Percentiles rank a stretch among this genome's conserved stretches.
Evolutionary conservation across 495 filamentous ascomycete genomes (phyloP).

Genomic region (Penicillium cosmopolitanum): DNA sequence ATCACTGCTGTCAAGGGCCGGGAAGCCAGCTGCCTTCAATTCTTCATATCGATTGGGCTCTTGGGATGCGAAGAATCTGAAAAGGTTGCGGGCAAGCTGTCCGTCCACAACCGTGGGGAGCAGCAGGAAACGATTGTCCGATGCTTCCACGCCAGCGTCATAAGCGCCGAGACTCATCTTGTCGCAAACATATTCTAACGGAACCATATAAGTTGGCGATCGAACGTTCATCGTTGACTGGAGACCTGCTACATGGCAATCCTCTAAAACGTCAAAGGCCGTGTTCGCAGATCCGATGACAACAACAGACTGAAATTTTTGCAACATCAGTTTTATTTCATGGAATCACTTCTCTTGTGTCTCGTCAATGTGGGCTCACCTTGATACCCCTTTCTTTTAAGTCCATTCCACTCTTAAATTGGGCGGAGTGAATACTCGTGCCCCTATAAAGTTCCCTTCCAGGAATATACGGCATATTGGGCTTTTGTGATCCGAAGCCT

Average conservation of each 20-base stretch:
- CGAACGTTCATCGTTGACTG: slow-evolving; percentile 45
- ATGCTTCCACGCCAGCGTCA: slow-evolving; percentile 22
- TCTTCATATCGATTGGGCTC: slow-evolving; percentile 24
- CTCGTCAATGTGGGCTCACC: slow-evolving; percentile 6
- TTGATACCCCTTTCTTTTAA: slow-evolving; percentile 21
- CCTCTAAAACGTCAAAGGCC: slow-evolving; percentile 49
- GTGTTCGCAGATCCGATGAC: slow-evolving; percentile 53
- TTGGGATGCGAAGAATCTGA: slow-evolving; percentile 17
- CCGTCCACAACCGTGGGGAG: slow-evolving; percentile 20
- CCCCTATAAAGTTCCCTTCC: slow-evolving; percentile 36
- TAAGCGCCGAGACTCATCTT: slow-evolving; percentile 25
- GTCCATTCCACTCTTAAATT: slow-evolving; percentile 30
- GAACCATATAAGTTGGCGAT: slow-evolving; percentile 39
- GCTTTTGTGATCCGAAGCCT: slow-evolving; percentile 35
- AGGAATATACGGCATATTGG: slow-evolving; percentile 29
- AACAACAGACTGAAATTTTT: slow-evolving; percentile 35
- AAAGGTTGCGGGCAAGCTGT: slow-evolving; percentile 19
- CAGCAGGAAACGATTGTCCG: slow-evolving; percentile 21
- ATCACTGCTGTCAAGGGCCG: slow-evolving; percentile 27
- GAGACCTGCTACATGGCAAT: slow-evolving; percentile 43
- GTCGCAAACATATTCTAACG: slow-evolving; percentile 23
- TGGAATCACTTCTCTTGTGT: neutral
- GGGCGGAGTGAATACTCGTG: slow-evolving; percentile 36
- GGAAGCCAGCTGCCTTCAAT: slow-evolving; percentile 23
- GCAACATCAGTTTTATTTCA: neutral